Evolutionary conservation across 2,329 filamentous ascomycete genomes (phyloP).

Genomic region (Monosporascus sp.): DNA sequence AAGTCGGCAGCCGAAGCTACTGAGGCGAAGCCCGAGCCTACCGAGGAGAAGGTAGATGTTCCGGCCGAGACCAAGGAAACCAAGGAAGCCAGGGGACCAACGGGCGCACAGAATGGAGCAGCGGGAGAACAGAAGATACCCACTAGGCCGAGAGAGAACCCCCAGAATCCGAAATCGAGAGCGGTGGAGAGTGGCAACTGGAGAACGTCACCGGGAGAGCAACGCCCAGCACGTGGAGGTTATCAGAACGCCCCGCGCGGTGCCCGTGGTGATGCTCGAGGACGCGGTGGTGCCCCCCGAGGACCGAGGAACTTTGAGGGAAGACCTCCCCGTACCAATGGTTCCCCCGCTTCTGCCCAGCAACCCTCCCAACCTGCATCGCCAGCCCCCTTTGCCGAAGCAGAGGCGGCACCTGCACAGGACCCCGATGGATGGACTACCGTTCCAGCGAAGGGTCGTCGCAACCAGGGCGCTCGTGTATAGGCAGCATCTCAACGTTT

Average conservation of each 20-base stretch:
- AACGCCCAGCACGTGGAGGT: slow-evolving; percentile 30
- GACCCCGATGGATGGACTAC: slow-evolving; percentile 64
- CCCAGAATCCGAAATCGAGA: slow-evolving; percentile 47
- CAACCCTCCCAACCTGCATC: slow-evolving; percentile 28
- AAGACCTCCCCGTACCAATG: slow-evolving; percentile 45
- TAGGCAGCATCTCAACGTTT: slow-evolving; percentile 11
- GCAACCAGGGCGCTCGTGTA: slow-evolving; percentile 17
- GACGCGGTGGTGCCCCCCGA: slow-evolving; percentile 40
- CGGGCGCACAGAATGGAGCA: slow-evolving; percentile 22
- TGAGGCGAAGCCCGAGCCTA: slow-evolving; percentile 28
- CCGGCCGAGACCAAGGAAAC: slow-evolving; percentile 21
- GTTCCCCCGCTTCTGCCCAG: slow-evolving; percentile 31
- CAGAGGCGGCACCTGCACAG: slow-evolving; percentile 32
- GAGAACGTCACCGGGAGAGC: slow-evolving; percentile 48
- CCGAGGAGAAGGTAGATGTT: slow-evolving; percentile 32
- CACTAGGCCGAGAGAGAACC: slow-evolving; percentile 36
- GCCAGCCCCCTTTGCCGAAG: slow-evolving; percentile 14
- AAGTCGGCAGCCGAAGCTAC: slow-evolving; percentile 13
- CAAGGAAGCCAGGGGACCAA: slow-evolving; percentile 19
- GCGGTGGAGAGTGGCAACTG: slow-evolving; percentile 56
- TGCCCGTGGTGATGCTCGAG: slow-evolving; percentile 26
- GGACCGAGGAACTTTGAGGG: slow-evolving; percentile 40
- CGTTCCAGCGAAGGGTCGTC: slow-evolving; percentile 39
- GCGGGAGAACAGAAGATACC: slow-evolving; percentile 46
- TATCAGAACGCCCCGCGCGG: slow-evolving; percentile 28